Conservation (phyloP, 1,284 basidiomycete genomes). For the Inonotus obliquus region DNA sequence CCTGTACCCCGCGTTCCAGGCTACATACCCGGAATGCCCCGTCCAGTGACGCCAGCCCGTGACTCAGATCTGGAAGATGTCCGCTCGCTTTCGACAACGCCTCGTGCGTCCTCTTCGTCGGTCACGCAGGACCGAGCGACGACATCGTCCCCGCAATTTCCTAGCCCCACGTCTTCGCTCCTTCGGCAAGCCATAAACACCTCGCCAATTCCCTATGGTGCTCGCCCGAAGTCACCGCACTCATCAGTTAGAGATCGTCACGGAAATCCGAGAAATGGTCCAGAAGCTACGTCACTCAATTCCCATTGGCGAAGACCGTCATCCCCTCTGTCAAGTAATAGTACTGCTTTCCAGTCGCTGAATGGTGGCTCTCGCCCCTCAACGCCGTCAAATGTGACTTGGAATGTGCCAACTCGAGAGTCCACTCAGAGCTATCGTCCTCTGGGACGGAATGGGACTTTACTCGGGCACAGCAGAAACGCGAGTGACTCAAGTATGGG, state of each 20-base stretch:
- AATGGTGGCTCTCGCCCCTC: slow-evolving; percentile 54
- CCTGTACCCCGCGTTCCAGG: slow-evolving; percentile 68
- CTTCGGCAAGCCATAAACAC: slow-evolving; percentile 49
- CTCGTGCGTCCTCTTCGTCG: slow-evolving; percentile 66
- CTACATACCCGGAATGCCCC: slow-evolving; percentile 83
- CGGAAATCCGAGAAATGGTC: slow-evolving; percentile 30
- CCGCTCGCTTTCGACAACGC: slow-evolving; percentile 72
- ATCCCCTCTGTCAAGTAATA: slow-evolving; percentile 54
- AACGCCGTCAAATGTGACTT: slow-evolving; percentile 72
- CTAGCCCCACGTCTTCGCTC: slow-evolving; percentile 34
- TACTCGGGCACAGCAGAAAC: slow-evolving; percentile 48
- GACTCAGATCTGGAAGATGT: slow-evolving; percentile 67
- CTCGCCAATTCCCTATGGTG: slow-evolving; percentile 35
- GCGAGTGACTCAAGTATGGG: slow-evolving; percentile 40
- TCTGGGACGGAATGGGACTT: slow-evolving; percentile 30
- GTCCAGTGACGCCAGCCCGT: slow-evolving; percentile 73
- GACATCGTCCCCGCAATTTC: slow-evolving; percentile 27
- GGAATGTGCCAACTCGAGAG: slow-evolving; percentile 30
- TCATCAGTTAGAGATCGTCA: slow-evolving; percentile 21
- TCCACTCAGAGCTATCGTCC: slow-evolving; percentile 8
- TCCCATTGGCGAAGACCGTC: slow-evolving; percentile 54
- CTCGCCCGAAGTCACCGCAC: slow-evolving; percentile 44
- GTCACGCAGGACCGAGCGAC: slow-evolving; percentile 32
- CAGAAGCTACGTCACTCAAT: slow-evolving; percentile 42
- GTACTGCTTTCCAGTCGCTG: slow-evolving; percentile 53